phyloP scores from a whole-genome alignment of 2,329 filamentous ascomycete species.

The Colletotrichum simmondsii region DNA sequence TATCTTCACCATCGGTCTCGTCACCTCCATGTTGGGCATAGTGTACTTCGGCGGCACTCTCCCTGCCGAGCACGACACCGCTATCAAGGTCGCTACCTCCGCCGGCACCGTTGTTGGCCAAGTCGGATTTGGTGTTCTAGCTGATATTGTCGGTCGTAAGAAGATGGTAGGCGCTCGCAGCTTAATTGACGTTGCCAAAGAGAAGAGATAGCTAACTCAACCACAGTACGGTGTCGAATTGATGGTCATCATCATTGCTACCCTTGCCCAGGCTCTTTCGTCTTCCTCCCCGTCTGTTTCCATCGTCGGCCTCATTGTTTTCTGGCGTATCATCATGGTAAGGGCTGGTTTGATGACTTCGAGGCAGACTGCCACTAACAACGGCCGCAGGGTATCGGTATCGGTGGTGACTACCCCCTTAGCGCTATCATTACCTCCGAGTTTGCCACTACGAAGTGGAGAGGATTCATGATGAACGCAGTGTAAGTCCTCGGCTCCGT shows the following conservation, averaged over 20 bases:
- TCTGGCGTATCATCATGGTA: conserved; percentile 82
- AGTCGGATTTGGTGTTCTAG: conserved; percentile 81
- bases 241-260: conserved; percentile 83
- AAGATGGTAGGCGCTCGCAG: conserved; percentile 50
- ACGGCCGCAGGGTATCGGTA: conserved; percentile 36
- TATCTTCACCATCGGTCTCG: conserved; percentile 81
- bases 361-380: background rate
- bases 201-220: conserved; percentile 57
- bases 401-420: conserved; percentile 75
- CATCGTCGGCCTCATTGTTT: conserved; percentile 75
- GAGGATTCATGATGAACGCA: conserved; percentile 73
- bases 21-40: conserved; percentile 81
- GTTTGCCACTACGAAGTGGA: conserved; percentile 69
- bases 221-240: conserved; percentile 77
- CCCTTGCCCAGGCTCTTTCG: conserved; percentile 76
- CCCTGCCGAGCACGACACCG: conserved; percentile 76
- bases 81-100: conserved; percentile 87
- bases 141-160: conserved; percentile 82
- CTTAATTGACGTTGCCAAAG: too few species aligned
- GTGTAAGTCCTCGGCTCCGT: conserved; percentile 46
- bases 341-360: background rate
- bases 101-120: conserved; percentile 87
- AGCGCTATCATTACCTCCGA: conserved; percentile 76
- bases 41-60: conserved; percentile 77
- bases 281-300: conserved; percentile 72